Evolutionary conservation across 306 rosid genomes (phyloP).

Genomic region (Ormosia semicastrata): DNA sequence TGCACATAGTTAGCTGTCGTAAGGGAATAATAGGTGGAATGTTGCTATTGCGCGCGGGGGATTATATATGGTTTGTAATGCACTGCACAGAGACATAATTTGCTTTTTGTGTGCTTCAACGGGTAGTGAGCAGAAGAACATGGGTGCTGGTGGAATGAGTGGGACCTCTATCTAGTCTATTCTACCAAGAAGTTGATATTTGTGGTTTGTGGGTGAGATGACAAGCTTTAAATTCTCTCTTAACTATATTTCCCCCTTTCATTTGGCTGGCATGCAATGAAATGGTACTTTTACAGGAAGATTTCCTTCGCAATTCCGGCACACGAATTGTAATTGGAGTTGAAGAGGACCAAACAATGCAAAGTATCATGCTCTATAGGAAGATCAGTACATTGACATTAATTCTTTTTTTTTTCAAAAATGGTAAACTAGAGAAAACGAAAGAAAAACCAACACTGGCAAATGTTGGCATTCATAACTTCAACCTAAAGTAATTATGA

Average conservation of each 20-base stretch:
- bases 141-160: background rate
- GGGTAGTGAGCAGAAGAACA: conserved; percentile 1
- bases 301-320: background rate
- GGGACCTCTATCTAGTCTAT: conserved; percentile 19
- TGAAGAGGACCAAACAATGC: background rate
- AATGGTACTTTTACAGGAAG: background rate
- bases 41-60: conserved; percentile 4
- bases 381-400: background rate
- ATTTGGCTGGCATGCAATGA: conserved; percentile 1
- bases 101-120: background rate
- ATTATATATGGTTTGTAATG: background rate
- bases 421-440: background rate
- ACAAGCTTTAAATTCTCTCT: conserved; percentile 13
- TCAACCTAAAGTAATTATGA: background rate
- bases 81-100: background rate
- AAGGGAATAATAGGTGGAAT: conserved; percentile 19
- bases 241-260: background rate
- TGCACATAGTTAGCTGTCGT: conserved; percentile 15
- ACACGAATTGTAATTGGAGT: background rate
- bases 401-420: background rate
- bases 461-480: background rate
- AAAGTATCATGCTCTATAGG: background rate
- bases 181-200: background rate
- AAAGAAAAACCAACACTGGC: background rate
- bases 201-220: conserved; percentile 1